Percentiles rank a stretch among this genome's conserved stretches.
These are phyloP conservation scores for Yamadazyma sp. DNA, from an alignment of 1,139 yeast genomes.

Conservation along the genomic window DNA sequence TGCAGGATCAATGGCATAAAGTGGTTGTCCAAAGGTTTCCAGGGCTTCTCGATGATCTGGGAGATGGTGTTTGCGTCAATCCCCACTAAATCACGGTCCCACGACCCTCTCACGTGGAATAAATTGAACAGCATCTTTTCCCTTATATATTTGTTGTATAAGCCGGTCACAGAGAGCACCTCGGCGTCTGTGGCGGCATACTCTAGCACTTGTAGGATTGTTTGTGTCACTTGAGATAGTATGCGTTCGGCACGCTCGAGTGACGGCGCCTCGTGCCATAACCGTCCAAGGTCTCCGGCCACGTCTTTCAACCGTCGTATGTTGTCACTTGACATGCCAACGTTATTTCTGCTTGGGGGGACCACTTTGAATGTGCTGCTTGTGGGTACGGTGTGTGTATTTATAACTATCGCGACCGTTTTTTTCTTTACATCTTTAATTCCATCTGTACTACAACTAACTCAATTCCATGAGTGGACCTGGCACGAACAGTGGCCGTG, in stretches of 20 bases:
- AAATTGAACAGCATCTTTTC: slow-evolving; percentile 8
- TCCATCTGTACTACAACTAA: too few species aligned
- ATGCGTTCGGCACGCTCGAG: neutral
- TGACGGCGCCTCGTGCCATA: neutral
- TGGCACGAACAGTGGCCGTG: neutral
- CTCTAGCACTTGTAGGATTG: neutral
- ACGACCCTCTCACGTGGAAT: slow-evolving; percentile 3
- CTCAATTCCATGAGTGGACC: too few species aligned
- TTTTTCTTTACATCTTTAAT: too few species aligned
- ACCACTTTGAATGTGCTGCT: too few species aligned
- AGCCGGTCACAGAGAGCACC: slow-evolving; percentile 7
- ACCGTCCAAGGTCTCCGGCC: neutral
- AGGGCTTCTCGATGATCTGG: neutral
- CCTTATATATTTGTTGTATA: slow-evolving; percentile 8
- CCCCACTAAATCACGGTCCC: neutral
- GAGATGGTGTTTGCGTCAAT: neutral
- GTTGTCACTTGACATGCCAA: too few species aligned
- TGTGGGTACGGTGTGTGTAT: too few species aligned
- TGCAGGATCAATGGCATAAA: neutral
- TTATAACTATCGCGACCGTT: too few species aligned
- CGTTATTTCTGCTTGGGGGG: too few species aligned
- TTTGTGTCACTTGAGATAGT: neutral
- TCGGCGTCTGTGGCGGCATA: neutral
- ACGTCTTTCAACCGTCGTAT: neutral
- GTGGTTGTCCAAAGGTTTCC: neutral